Evolutionary conservation across 352 stramenopile genomes (phyloP).

Genomic region (Phytophthora agathidicida): DNA sequence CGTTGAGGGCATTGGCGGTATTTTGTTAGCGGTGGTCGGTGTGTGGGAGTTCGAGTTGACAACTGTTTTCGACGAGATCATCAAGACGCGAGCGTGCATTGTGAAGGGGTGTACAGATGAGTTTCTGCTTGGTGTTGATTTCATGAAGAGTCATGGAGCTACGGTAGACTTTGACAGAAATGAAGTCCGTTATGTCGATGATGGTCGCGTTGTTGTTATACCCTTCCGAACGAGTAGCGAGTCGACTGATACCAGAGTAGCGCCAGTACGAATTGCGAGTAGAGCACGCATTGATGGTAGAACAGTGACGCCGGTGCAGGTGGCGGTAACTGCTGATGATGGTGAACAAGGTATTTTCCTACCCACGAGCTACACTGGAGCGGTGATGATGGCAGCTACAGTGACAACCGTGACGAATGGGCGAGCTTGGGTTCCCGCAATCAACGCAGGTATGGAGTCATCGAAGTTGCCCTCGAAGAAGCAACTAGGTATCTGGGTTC

Average conservation of each 20-base stretch:
- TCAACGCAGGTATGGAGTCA: slow-evolving; percentile 5
- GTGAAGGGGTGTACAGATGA: background rate
- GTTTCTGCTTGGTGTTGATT: background rate
- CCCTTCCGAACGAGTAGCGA: background rate
- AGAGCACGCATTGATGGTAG: background rate
- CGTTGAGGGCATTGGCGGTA: too few species aligned
- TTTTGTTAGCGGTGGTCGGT: too few species aligned
- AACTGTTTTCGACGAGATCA: too few species aligned
- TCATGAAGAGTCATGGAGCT: background rate
- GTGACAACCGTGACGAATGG: slow-evolving; percentile 1
- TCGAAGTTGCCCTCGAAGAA: slow-evolving; percentile 7
- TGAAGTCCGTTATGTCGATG: too few species aligned
- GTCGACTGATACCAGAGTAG: background rate
- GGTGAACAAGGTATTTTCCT: background rate
- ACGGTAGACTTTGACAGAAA: background rate
- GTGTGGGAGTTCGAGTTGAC: too few species aligned
- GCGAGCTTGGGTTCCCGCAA: slow-evolving; percentile 2
- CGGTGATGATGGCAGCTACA: slow-evolving; percentile 11
- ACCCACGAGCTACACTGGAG: background rate
- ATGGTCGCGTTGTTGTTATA: too few species aligned
- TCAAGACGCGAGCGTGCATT: too few species aligned
- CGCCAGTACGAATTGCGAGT: background rate
- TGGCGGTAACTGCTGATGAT: background rate
- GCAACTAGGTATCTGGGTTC: slow-evolving; percentile 20
- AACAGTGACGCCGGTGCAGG: background rate